Conservation (phyloP, 768 basidiomycete genomes). For the Hypsizygus marmoreus region DNA sequence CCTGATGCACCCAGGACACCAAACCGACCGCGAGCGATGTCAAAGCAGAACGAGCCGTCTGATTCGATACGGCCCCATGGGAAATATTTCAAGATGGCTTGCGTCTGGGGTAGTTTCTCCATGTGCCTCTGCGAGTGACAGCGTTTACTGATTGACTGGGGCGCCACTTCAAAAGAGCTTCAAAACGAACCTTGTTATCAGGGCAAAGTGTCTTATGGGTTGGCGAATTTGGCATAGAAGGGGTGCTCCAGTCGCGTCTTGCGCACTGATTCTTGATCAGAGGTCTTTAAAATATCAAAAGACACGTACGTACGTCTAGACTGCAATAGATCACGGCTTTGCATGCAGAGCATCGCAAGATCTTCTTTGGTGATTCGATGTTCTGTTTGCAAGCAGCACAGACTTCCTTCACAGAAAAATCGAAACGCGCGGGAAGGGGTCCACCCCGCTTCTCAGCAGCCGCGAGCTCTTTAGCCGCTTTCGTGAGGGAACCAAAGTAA, state of each 20-base stretch:
- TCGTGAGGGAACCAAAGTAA: not conserved
- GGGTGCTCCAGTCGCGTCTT: slow-evolving; percentile 31
- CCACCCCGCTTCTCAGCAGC: slow-evolving; percentile 4
- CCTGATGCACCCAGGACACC: slow-evolving; percentile 36
- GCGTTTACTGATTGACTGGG: too few relatives aligned
- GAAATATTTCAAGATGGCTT: slow-evolving; percentile 22
- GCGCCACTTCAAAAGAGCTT: slow-evolving; percentile 26
- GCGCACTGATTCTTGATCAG: slow-evolving; percentile 10
- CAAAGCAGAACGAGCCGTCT: slow-evolving; percentile 38
- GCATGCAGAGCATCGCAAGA: slow-evolving; percentile 19
- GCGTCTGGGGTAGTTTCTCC: slow-evolving; percentile 27
- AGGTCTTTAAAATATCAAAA: not conserved
- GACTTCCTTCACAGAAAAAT: slow-evolving; percentile 3
- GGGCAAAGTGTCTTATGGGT: slow-evolving; percentile 31
- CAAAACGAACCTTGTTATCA: slow-evolving; percentile 38
- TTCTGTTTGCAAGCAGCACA: slow-evolving; percentile 8
- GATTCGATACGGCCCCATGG: slow-evolving; percentile 45
- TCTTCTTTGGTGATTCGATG: slow-evolving; percentile 9
- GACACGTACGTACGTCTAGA: slow-evolving; percentile 10
- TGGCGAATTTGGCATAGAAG: slow-evolving; percentile 23
- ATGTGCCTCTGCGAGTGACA: too few relatives aligned
- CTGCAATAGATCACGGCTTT: slow-evolving; percentile 25
- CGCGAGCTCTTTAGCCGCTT: not conserved
- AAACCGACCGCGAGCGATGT: slow-evolving; percentile 36
- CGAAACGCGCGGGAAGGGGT: slow-evolving; percentile 2